Base-by-base conservation (phyloP, 1,284 basidiomycete genomes). In the Boletellus deceptivus region DNA sequence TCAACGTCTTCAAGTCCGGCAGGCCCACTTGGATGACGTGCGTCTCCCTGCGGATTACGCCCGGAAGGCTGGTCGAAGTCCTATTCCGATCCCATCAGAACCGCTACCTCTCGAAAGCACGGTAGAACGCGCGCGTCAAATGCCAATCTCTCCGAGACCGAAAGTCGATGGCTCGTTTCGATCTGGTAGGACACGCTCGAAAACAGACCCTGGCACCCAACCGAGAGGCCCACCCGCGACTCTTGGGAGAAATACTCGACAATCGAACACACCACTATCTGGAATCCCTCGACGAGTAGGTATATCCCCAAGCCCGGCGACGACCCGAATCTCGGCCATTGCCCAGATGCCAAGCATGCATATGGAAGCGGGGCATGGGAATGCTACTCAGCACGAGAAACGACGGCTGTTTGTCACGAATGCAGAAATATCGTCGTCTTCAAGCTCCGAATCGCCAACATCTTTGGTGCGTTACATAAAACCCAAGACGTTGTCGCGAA, bases 321-420 rank as follows among this genome's bases (percentile, higher is more conserved):
- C 47, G 4, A 33, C 46, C 31, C 56, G 61, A 27, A 25, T 38
- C 0, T 7, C 54, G 17, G 41, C 44, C 6, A 24, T 40, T 29
- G 17, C 44, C 11, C 51, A 50, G 5, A 31, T 6, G 13, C 18
- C 41, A 3, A 33, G 46, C 34, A 41, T 34, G 29, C 38, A 49
- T 22, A 42, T 50, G 11, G 66, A 55, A 13, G 31, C 24, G 4
- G 48, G 27, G 14, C 37, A 40, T 22, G 11, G 22, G 9, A 44
- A 51, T 20, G 24, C 51, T 13, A 65, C 61, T 41, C 69, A 61
- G 53, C 54, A 47, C 42, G 61, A 59, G 24, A 59, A 67, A 48
- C 64, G 78, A 34, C 71, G 73, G 37, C 65, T 84, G 3, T 74
- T 77, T 4, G 77, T 85, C 4, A 72, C 79, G 4, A 84, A 84